Evolutionary conservation across 345 rosid species (phyloP).

Genomic region (Durio zibethinus): DNA sequence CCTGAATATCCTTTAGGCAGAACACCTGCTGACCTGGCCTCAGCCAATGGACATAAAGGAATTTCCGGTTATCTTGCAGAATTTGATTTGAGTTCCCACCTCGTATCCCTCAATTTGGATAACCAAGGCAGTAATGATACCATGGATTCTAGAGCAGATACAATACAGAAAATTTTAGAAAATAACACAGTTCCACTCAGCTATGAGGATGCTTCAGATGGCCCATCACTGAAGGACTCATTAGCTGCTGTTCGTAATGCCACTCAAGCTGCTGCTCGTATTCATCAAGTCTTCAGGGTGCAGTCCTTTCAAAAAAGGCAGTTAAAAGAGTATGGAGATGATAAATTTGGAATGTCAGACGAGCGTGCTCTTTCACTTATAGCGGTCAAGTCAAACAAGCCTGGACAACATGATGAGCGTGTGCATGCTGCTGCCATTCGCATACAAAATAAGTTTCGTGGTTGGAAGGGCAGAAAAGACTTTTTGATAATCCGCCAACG

Average conservation of each 20-base stretch:
- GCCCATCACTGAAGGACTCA: conserved; percentile 61
- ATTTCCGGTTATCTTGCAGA: conserved; percentile 94
- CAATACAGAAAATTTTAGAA: conserved; percentile 37
- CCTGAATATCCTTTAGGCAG: conserved; percentile 59
- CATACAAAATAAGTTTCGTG: conserved; percentile 84
- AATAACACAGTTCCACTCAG: conserved; percentile 29
- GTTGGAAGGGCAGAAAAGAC: conserved; percentile 88
- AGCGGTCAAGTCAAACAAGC: conserved; percentile 51
- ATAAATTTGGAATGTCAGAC: conserved; percentile 50
- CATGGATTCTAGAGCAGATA: conserved; percentile 27
- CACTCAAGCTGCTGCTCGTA: conserved; percentile 83
- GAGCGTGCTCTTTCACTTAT: conserved; percentile 72
- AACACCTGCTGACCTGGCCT: conserved; percentile 86
- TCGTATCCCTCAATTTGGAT: conserved; percentile 53
- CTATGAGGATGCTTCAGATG: conserved; percentile 32
- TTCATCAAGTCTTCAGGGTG: conserved; percentile 81
- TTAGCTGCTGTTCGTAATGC: conserved; percentile 87
- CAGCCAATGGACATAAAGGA: conserved; percentile 84
- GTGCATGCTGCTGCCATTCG: conserved; percentile 73
- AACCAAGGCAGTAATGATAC: conserved; percentile 28
- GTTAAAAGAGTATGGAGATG: conserved; percentile 56
- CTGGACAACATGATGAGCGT: conserved; percentile 53
- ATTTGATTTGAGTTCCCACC: conserved; percentile 54
- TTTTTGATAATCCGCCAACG: conserved; percentile 66
- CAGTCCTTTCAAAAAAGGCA: conserved; percentile 89